Evolutionary conservation across 2,329 filamentous ascomycete species (phyloP).

Genomic region (Calonectria fujianensis): DNA sequence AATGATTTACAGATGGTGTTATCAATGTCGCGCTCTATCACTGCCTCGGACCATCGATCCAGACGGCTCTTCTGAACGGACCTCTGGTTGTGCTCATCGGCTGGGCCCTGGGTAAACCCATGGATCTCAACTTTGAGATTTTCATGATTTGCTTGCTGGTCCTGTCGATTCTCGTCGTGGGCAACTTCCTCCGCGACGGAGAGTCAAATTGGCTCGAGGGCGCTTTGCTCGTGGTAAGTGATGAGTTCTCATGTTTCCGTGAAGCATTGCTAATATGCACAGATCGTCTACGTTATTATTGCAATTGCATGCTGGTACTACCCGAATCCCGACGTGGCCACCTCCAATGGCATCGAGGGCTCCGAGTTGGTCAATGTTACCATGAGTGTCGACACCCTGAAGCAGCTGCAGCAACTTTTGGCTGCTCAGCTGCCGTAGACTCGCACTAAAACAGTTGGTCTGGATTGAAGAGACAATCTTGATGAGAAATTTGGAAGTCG

Average conservation of each 20-base stretch:
- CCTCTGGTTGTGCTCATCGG: conserved; percentile 82
- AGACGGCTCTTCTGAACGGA: conserved; percentile 84
- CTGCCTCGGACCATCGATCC: conserved; percentile 83
- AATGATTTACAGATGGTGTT: conserved; percentile 66
- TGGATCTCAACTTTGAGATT: conserved; percentile 84
- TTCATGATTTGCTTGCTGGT: conserved; percentile 85
- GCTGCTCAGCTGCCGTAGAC: conserved; percentile 38
- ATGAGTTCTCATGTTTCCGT: accelerated
- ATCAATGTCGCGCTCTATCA: conserved; percentile 84
- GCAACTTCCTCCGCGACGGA: conserved; percentile 83
- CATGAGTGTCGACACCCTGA: conserved; percentile 56
- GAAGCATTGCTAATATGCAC: conserved; percentile 8
- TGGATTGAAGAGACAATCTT: neutral
- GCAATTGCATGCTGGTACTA: conserved; percentile 68
- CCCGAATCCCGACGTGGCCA: conserved; percentile 63
- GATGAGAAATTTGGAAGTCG: neutral
- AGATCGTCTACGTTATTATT: conserved; percentile 66
- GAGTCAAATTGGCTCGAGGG: conserved; percentile 87
- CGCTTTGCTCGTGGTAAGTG: conserved; percentile 76
- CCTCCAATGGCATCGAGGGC: conserved; percentile 56
- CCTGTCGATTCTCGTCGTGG: conserved; percentile 83
- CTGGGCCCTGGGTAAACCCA: conserved; percentile 78
- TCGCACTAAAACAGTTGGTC: too few species aligned
- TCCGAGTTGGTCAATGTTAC: conserved; percentile 54
- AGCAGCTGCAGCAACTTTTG: conserved; percentile 54